These are phyloP conservation scores for Solanum chilense DNA, from an alignment of 257 asterid species.

Conservation along the genomic window DNA sequence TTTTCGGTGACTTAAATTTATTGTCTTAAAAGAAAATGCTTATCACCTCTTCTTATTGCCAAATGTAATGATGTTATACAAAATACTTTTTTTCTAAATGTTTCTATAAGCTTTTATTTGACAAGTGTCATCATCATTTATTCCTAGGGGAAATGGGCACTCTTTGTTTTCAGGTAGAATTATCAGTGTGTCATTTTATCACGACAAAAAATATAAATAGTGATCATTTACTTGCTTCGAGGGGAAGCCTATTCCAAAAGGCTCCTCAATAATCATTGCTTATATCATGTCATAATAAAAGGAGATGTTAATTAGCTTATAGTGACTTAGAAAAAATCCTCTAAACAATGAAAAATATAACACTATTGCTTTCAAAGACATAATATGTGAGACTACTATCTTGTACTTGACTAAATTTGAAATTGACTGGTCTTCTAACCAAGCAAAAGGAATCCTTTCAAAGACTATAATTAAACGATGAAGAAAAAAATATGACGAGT, in stretches of 20 bases:
- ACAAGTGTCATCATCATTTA: not conserved
- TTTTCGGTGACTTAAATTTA: too few relatives aligned
- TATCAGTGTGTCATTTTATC: not conserved
- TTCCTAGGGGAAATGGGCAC: constrained; percentile 1
- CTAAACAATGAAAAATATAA: not conserved
- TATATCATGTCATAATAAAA: not conserved
- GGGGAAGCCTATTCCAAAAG: constrained; percentile 11
- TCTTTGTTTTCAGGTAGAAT: constrained; percentile 3
- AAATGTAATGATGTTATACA: not conserved
- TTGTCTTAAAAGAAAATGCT: not conserved
- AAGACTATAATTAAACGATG: not conserved
- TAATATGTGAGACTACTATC: not conserved
- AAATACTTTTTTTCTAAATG: not conserved
- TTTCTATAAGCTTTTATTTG: not conserved
- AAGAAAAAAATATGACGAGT: not conserved
- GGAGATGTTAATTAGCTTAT: not conserved
- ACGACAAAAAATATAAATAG: not conserved
- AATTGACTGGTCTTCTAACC: not conserved
- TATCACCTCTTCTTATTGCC: accelerated
- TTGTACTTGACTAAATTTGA: not conserved
- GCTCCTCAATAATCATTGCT: constrained; percentile 22
- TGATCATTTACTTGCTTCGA: constrained; percentile 8
- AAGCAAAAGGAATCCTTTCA: not conserved
- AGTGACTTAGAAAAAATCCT: not conserved
- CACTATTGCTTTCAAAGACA: not conserved